These are phyloP conservation scores for Rhizophagus prolifer DNA, from an alignment of 192 early-diverging fungal genomes.

Conservation along the genomic window DNA sequence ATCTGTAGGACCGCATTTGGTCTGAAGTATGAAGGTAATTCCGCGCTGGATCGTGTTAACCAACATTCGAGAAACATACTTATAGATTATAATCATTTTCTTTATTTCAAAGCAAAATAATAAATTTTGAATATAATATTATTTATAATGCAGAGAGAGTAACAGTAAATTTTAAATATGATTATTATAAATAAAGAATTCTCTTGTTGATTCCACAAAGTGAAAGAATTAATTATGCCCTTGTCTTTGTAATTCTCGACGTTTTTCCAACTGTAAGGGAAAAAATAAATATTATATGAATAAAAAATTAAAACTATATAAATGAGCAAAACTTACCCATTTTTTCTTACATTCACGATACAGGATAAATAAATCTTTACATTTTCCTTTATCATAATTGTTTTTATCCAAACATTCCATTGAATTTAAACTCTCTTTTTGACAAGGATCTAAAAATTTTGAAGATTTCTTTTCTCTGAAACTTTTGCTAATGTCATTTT, in stretches of 20 bases:
- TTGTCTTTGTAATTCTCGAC: constrained; percentile 12
- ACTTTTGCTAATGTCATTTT: constrained; percentile 43
- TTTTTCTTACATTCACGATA: constrained; percentile 59
- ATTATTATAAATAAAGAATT: no score
- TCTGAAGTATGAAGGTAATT: neutral
- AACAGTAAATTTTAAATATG: no score
- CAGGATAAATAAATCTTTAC: constrained; percentile 50
- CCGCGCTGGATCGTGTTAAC: neutral
- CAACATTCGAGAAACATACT: neutral
- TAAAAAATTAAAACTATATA: neutral
- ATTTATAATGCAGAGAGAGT: neutral
- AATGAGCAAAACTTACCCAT: constrained; percentile 47
- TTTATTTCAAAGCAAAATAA: neutral
- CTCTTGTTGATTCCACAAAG: no score
- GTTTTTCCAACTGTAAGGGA: neutral
- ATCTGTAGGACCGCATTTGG: neutral
- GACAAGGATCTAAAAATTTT: constrained; percentile 57
- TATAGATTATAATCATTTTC: neutral
- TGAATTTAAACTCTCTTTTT: constrained; percentile 44
- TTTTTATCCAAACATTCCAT: constrained; percentile 57
- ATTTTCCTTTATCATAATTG: constrained; percentile 50
- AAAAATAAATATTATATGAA: neutral
- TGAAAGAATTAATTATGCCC: neutral
- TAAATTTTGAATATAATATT: neutral
- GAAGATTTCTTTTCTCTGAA: constrained; percentile 51